phyloP scores from a whole-genome alignment of 768 basidiomycete species.

The Tricholoma terreum region DNA sequence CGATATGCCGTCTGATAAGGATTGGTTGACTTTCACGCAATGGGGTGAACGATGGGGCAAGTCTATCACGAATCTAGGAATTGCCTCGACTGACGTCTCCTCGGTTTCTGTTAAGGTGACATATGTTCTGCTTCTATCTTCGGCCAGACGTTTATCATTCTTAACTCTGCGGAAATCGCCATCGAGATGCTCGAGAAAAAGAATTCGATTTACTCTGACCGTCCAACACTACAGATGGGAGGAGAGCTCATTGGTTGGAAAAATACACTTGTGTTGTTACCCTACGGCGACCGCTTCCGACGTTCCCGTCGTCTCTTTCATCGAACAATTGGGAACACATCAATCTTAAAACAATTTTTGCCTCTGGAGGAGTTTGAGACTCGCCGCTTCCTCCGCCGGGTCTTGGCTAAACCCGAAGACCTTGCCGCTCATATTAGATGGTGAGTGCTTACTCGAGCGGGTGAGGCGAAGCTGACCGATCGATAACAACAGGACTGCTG shows the following conservation, averaged over 20 bases:
- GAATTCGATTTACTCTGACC: constrained; percentile 63
- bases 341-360: constrained; percentile 41
- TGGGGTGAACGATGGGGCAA: constrained; percentile 54
- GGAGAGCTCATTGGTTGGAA: constrained; percentile 59
- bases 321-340: constrained; percentile 43
- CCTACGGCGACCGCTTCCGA: constrained; percentile 56
- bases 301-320: constrained; percentile 52
- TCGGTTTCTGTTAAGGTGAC: constrained; percentile 38
- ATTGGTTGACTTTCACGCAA: constrained; percentile 50
- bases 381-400: constrained; percentile 43
- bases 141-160: constrained; percentile 55
- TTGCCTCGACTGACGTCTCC: background rate
- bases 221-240: constrained; percentile 54
- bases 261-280: constrained; percentile 51
- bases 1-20: constrained; percentile 47
- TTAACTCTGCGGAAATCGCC: constrained; percentile 51
- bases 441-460: constrained; percentile 21
- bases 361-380: constrained; percentile 46
- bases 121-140: constrained; percentile 59
- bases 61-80: constrained; percentile 5
- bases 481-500: constrained; percentile 37
- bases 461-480: background rate
- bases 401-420: constrained; percentile 46
- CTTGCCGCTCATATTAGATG: constrained; percentile 44
- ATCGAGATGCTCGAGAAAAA: constrained; percentile 65